These are phyloP conservation scores for Neofusicoccum ribis DNA, from an alignment of 2,329 filamentous ascomycete species.

Conservation along the genomic window DNA sequence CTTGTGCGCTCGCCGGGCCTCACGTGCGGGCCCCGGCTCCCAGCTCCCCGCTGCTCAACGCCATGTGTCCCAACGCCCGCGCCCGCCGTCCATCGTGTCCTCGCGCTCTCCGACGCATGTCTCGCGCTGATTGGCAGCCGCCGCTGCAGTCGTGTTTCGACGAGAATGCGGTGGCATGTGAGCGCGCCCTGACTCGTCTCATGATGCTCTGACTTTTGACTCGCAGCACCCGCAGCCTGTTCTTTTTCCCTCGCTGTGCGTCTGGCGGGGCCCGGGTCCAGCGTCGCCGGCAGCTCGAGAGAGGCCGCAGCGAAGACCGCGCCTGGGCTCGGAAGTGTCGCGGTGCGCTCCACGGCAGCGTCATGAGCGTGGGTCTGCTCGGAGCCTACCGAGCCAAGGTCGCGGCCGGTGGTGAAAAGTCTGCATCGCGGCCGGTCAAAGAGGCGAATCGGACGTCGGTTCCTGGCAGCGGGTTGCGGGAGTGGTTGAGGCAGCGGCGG, in stretches of 20 bases:
- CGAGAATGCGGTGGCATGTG: conserved; percentile 4
- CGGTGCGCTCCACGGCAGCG: not conserved
- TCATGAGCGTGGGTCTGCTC: conserved; percentile 5
- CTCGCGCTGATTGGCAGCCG: not conserved
- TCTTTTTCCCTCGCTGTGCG: not conserved
- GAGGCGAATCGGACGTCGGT: conserved; percentile 1
- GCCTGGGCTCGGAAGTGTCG: not conserved
- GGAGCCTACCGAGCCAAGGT: not conserved
- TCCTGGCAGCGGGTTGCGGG: not conserved
- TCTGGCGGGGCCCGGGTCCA: not conserved
- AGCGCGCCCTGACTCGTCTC: not conserved
- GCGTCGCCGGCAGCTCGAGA: not conserved
- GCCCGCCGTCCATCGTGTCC: not conserved
- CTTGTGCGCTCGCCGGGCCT: not conserved
- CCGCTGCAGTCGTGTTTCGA: not conserved
- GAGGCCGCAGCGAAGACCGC: not conserved
- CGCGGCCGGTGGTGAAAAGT: conserved; percentile 4
- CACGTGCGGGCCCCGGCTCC: not conserved
- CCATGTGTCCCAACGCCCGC: conserved; percentile 2
- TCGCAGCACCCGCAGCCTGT: not conserved
- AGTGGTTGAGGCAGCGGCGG: too few species aligned
- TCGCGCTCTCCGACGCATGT: not conserved
- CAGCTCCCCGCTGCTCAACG: not conserved
- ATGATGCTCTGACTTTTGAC: not conserved
- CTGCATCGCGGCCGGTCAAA: not conserved